Conservation (phyloP, 1,139 yeast genomes). For the Kurtzmaniella natalensis region DNA sequence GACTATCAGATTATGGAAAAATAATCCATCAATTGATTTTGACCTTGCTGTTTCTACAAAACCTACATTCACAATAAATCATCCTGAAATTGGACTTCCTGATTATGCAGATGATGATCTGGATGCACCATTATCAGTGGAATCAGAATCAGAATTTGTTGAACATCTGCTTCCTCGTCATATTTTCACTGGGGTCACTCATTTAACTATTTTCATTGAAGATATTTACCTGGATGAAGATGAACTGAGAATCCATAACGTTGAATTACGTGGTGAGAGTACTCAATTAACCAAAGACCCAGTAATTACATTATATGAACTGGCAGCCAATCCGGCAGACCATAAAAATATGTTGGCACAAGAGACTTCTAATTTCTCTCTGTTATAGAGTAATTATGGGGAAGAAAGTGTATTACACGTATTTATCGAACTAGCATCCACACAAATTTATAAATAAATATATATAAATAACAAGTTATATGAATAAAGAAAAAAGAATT, state of each 20-base stretch:
- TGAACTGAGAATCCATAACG: constrained; percentile 49
- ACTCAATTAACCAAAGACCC: constrained; percentile 62
- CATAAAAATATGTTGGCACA: constrained; percentile 50
- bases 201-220: constrained; percentile 63
- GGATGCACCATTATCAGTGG: constrained; percentile 27
- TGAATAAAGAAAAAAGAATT: no score
- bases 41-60: constrained; percentile 49
- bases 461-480: no score
- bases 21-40: constrained; percentile 67
- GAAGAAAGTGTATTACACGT: no score
- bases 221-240: constrained; percentile 67
- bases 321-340: constrained; percentile 90
- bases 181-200: constrained; percentile 64
- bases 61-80: constrained; percentile 52
- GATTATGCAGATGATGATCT: constrained; percentile 28
- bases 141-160: constrained; percentile 54
- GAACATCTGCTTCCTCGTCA: constrained; percentile 83
- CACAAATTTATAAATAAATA: no score
- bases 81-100: constrained; percentile 57
- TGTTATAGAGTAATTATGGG: constrained; percentile 1
- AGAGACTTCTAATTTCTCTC: constrained; percentile 12
- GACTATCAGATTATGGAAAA: constrained; percentile 68
- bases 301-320: constrained; percentile 72
- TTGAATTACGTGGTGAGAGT: constrained; percentile 82
- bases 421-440: no score